Evolutionary conservation across 108 stramenopile genomes (phyloP), one percentile per base, ranked within the genome.

Genomic region (Conticribra guillardii): DNA sequence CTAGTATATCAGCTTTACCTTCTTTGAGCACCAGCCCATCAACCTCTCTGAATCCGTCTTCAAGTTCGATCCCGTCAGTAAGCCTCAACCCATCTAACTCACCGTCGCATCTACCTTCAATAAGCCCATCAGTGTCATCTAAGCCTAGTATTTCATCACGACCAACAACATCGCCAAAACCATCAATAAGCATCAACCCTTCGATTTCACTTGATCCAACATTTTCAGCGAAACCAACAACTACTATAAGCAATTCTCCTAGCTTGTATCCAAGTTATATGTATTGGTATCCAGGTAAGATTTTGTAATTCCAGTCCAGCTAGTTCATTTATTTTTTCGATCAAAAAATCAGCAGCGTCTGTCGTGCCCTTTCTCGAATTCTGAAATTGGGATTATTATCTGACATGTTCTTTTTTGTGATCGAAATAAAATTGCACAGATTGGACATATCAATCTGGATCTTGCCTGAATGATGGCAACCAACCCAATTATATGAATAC

Each of bases 381-480:
- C 37, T 11, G 11, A 41, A 9, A 41, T 11, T 41, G 8, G 11
- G 11, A 41, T 41, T 9, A 9, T 41, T 41, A 41, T 41, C 37
- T 41, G 5, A 9, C 37, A 11, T 41, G 5, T 41, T 41, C 5
- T 9, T 41, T n/a, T n/a, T n/a, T n/a, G n/a, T n/a, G n/a, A n/a
- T n/a, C n/a, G n/a, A n/a, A n/a, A n/a, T n/a, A n/a, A n/a, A n/a
- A n/a, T n/a, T n/a, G n/a, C 37, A 11, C 37, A 41, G 37, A 41
- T 11, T 41, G 37, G 37, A 41, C 37, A 9, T 5, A 11, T 11
- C 5, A 11, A 41, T 41, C 37, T 41, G 37, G 37, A 9, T 9
- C 37, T 9, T 41, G 37, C 37, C 37, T 41, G 11, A 59, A 37
- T 32, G 58, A 59, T 19, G 58, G 58, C n/a, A 59, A 59, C 7